These are phyloP conservation scores for Populus hybrid DNA, from an alignment of 441 rosid species.

Conservation along the genomic window DNA sequence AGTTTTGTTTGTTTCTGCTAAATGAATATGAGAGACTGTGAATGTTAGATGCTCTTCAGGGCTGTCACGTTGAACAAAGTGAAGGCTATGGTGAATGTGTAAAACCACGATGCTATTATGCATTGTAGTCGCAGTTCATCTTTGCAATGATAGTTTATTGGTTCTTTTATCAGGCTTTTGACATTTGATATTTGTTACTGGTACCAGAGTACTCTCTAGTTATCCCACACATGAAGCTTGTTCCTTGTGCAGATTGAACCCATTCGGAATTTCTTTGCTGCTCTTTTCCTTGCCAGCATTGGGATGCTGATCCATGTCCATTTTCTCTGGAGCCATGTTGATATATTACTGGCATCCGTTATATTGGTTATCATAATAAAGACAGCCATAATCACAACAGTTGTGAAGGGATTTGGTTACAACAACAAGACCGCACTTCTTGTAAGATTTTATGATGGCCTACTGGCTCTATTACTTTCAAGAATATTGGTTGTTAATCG, in stretches of 20 bases:
- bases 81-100: neutral
- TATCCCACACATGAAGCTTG: slow-evolving; percentile 6
- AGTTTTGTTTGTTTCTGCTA: neutral
- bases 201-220: neutral
- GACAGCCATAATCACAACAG: slow-evolving; percentile 69
- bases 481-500: neutral
- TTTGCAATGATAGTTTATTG: neutral
- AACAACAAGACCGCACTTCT: slow-evolving; percentile 86
- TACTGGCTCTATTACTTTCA: neutral
- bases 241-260: slow-evolving; percentile 70
- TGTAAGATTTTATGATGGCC: slow-evolving; percentile 40
- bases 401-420: slow-evolving; percentile 90
- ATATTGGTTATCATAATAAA: slow-evolving; percentile 77
- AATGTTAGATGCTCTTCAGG: neutral
- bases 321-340: slow-evolving; percentile 94
- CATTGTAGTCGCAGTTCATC: neutral
- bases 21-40: neutral
- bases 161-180: neutral
- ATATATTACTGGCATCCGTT: slow-evolving; percentile 86
- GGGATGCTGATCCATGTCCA: slow-evolving; percentile 96
- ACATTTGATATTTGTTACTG: neutral
- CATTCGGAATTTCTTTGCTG: slow-evolving; percentile 94
- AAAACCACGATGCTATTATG: neutral
- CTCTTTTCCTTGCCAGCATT: slow-evolving; percentile 92
- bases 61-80: neutral